Evolutionary conservation across 2,329 filamentous ascomycete genomes (phyloP).

Genomic region (Parastagonospora avenae): DNA sequence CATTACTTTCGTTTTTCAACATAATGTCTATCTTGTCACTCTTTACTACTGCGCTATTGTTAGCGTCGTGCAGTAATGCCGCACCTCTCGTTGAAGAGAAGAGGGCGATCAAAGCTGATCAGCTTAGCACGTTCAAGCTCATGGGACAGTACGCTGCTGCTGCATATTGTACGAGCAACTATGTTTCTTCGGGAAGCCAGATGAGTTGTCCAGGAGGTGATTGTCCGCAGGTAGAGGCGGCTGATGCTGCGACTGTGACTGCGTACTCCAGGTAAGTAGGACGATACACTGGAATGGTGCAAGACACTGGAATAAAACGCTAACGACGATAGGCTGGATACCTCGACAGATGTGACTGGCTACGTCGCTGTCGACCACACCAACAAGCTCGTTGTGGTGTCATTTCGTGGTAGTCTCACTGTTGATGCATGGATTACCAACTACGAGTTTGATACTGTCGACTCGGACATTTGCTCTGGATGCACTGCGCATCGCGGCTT

Average conservation of each 20-base stretch:
- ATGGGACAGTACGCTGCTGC: constrained; percentile 57
- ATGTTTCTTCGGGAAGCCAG: constrained; percentile 48
- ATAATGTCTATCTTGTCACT: constrained; percentile 21
- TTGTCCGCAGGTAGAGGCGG: constrained; percentile 56
- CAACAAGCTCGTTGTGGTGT: constrained; percentile 60
- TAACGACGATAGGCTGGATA: constrained; percentile 15
- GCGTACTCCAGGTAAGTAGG: constrained; percentile 47
- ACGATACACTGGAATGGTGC: not conserved
- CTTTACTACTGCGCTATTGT: constrained; percentile 14
- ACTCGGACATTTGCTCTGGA: constrained; percentile 50
- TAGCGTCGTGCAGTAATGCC: constrained; percentile 18
- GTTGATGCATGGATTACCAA: constrained; percentile 68
- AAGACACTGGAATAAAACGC: not conserved
- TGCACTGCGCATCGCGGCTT: constrained; percentile 67
- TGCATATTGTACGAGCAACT: constrained; percentile 58
- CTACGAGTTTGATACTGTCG: constrained; percentile 49
- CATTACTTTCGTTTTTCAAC: constrained; percentile 3
- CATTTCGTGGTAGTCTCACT: constrained; percentile 64
- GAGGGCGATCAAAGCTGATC: constrained; percentile 21
- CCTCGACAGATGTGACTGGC: constrained; percentile 51
- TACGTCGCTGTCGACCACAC: constrained; percentile 54
- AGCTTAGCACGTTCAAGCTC: constrained; percentile 32
- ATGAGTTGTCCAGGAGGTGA: constrained; percentile 53
- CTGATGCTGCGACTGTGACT: constrained; percentile 49
- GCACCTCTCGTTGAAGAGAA: constrained; percentile 24